These are phyloP conservation scores for Rauvolfia tetraphylla DNA, from an alignment of 257 asterid genomes.

Conservation along the genomic window DNA sequence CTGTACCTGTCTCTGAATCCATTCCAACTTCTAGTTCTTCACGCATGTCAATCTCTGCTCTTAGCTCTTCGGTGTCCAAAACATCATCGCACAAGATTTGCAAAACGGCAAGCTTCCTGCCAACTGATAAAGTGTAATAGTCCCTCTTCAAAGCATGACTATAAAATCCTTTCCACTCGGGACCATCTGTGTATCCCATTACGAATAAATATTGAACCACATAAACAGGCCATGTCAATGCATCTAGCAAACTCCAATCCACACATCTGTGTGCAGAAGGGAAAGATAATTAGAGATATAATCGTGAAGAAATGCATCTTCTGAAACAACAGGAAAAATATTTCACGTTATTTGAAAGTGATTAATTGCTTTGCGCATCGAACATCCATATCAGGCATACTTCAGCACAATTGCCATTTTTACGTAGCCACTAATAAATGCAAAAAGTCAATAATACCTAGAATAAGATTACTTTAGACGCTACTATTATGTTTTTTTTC, in stretches of 20 bases:
- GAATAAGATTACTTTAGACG: neutral
- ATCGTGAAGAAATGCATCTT: neutral
- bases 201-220: slow-evolving; percentile 58
- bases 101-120: slow-evolving; percentile 57
- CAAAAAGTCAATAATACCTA: neutral
- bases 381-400: neutral
- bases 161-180: slow-evolving; percentile 65
- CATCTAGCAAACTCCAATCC: slow-evolving; percentile 87
- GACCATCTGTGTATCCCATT: slow-evolving; percentile 48
- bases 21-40: slow-evolving; percentile 63
- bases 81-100: slow-evolving; percentile 76
- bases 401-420: neutral
- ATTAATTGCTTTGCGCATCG: neutral
- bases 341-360: neutral
- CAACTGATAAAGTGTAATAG: slow-evolving; percentile 59
- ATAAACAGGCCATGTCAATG: slow-evolving; percentile 77
- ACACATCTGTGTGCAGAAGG: slow-evolving; percentile 43
- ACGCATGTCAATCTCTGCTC: slow-evolving; percentile 68
- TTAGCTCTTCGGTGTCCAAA: slow-evolving; percentile 68
- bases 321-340: neutral
- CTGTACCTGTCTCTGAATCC: slow-evolving; percentile 44
- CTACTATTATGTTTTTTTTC: neutral
- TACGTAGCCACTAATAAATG: neutral
- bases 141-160: slow-evolving; percentile 61
- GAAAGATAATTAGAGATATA: slow-evolving; percentile 9